These are phyloP conservation scores for Metschnikowia baotianmanensis DNA, from an alignment of 805 yeast species.

Conservation along the genomic window DNA sequence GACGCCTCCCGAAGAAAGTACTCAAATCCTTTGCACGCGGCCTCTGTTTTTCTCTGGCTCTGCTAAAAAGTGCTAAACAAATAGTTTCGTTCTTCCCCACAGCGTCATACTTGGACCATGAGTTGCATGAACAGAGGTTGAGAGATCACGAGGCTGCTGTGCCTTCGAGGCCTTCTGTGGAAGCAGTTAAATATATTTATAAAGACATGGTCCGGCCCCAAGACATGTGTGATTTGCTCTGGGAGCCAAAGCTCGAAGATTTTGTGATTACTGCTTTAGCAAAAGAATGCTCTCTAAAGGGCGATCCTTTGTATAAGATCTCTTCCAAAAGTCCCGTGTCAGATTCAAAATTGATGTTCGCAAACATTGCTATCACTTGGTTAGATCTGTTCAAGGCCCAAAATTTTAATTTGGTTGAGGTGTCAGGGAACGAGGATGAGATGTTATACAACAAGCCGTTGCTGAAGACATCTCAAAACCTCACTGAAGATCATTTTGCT, in stretches of 20 bases:
- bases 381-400: conserved; percentile 25
- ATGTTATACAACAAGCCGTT: conserved; percentile 12
- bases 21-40: neutral
- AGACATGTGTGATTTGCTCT: conserved; percentile 33
- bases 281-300: conserved; percentile 27
- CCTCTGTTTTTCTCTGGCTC: neutral
- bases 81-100: conserved; percentile 27
- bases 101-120: conserved; percentile 26
- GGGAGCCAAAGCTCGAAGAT: conserved; percentile 30
- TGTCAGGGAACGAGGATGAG: conserved; percentile 13
- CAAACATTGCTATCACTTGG: conserved; percentile 31
- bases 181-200: conserved; percentile 11
- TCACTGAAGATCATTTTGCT: conserved; percentile 3
- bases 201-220: conserved; percentile 34
- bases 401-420: conserved; percentile 17
- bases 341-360: conserved; percentile 24
- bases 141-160: conserved; percentile 34
- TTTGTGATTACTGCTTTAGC: conserved; percentile 30
- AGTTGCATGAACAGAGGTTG: conserved; percentile 26
- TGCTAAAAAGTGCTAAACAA: neutral
- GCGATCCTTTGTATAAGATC: conserved; percentile 25
- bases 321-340: conserved; percentile 15
- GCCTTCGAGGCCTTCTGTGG: conserved; percentile 28
- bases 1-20: conserved; percentile 1
- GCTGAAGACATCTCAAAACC: neutral